phyloP scores from a whole-genome alignment of 495 filamentous ascomycete species.

The Rostrohypoxylon terebratum region DNA sequence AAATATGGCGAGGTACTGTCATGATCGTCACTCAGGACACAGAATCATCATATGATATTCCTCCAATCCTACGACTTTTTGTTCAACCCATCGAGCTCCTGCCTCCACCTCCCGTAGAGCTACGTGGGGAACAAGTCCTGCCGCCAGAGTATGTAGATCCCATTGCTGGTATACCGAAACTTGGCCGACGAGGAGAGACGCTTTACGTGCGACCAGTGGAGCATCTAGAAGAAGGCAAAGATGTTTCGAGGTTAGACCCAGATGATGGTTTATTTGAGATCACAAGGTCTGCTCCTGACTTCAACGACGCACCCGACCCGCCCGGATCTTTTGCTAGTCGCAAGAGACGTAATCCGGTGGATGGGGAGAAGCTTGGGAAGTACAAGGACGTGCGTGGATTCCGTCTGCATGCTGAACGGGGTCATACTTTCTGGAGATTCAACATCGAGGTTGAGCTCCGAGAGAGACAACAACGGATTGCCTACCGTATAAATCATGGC shows the following conservation, averaged over 20 bases:
- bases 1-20: conserved; percentile 91
- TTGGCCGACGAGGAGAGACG: conserved; percentile 81
- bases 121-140: conserved; percentile 73
- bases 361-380: conserved; percentile 80
- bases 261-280: conserved; percentile 84
- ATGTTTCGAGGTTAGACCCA: conserved; percentile 79
- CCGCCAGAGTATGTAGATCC: conserved; percentile 88
- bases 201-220: conserved; percentile 89
- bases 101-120: conserved; percentile 79
- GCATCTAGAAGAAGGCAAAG: conserved; percentile 75
- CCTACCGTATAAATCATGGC: conserved; percentile 94
- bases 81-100: conserved; percentile 85
- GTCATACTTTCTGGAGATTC: conserved; percentile 97
- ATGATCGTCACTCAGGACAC: conserved; percentile 93
- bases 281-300: conserved; percentile 55
- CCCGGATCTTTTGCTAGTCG: conserved; percentile 61
- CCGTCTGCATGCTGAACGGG: conserved; percentile 84
- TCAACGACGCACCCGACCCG: conserved; percentile 51
- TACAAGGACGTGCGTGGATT: conserved; percentile 84
- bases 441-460: conserved; percentile 90
- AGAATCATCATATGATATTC: conserved; percentile 80
- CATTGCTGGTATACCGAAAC: conserved; percentile 84
- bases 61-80: conserved; percentile 83
- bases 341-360: conserved; percentile 60
- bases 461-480: conserved; percentile 81